Evolutionary conservation across 1,284 basidiomycete species (phyloP), one percentile per base, ranked within the genome.

Genomic region (Trichosporon coremiiforme): DNA sequence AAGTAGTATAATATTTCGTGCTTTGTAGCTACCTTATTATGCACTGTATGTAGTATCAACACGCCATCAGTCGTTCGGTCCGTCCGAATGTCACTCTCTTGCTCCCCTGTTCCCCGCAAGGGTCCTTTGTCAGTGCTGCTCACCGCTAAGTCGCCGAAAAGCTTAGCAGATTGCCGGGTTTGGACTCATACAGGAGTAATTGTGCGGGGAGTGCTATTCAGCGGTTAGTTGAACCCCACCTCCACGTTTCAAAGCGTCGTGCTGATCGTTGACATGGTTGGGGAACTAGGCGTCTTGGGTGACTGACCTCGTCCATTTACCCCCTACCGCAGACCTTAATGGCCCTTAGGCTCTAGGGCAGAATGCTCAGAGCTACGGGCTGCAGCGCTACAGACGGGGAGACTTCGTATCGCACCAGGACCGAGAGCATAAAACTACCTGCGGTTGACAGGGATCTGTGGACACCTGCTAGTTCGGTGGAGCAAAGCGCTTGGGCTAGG

Each of bases 171-270:
- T 8, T 2, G 15, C 15, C 2, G 4, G 41, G 41, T 10, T n/a
- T n/a, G 41, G 15, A 17, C 15, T 1, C 2, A 45, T 17, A 15
- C 41, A 45, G 41, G 53, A 25, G 31, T 55, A 25, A 13, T 55
- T 55, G 29, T 29, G 57, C 57, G 57, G 57, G 57, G 57, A 60
- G 57, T 60, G 57, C n/a, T 31, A 60, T 33, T 9, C 57, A 33
- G 57, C 57, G 57, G 57, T 33, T 33, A 31, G 57, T 60, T 13
- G 31, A n/a, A 33, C 57, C 57, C 31, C 31, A 17, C 53, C 53
- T 55, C 53, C 53, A 55, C 53, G 6, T 6, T 25, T 2, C 2
- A 9, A 25, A 2, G 29, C 31, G 57, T 9, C 7, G 57, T 29
- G 12, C 12, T 57, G 55, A 29, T 15, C 29, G 55, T 57, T 29